Evolutionary conservation across 768 basidiomycete species (phyloP).

Genomic region (Panaeolus papilionaceus): DNA sequence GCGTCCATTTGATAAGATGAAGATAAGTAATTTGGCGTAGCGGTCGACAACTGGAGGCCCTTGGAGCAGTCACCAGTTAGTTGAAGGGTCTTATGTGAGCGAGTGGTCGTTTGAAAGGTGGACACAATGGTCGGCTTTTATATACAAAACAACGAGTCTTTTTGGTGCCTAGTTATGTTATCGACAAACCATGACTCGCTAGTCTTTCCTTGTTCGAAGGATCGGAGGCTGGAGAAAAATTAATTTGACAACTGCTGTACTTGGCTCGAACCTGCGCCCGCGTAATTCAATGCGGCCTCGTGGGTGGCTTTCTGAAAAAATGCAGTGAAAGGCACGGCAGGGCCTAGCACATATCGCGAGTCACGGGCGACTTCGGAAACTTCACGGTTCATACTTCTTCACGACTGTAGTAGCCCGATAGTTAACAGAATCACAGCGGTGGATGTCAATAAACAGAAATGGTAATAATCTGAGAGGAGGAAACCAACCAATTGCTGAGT

Average conservation of each 20-base stretch:
- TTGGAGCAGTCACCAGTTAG: too few relatives aligned
- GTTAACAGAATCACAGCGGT: too few relatives aligned
- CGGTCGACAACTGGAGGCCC: neutral
- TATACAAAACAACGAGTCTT: neutral
- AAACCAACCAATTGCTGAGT: too few relatives aligned
- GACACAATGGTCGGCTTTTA: neutral
- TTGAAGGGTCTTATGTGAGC: too few relatives aligned
- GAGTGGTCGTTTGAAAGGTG: neutral
- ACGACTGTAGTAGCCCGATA: too few relatives aligned
- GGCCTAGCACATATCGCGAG: neutral
- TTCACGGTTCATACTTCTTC: neutral
- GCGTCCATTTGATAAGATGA: slow-evolving; percentile 1
- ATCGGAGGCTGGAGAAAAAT: neutral
- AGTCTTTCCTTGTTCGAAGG: neutral
- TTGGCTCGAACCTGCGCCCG: neutral
- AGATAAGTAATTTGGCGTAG: neutral
- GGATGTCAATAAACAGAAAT: too few relatives aligned
- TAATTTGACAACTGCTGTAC: neutral
- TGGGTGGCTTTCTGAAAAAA: neutral
- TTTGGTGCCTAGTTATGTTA: neutral
- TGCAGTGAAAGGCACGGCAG: neutral
- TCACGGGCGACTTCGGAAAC: neutral
- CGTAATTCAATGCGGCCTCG: slow-evolving; percentile 2
- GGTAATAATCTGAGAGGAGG: too few relatives aligned
- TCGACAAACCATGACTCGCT: neutral